Conservation (phyloP, 768 basidiomycete species). For the Chalciporus chontae region DNA sequence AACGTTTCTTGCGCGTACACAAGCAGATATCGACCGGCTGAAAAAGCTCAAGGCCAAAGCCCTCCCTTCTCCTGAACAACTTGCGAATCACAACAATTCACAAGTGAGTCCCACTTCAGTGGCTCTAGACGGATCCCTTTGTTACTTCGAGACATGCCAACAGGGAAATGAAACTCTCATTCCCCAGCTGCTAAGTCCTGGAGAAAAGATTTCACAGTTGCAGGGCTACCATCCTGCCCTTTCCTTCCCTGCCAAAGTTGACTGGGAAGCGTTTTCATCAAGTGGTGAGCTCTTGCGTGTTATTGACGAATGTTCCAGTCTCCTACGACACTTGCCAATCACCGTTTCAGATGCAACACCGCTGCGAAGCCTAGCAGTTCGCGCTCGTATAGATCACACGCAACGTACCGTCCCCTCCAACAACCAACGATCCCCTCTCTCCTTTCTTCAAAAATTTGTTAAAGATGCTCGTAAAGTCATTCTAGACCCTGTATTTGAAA, state of each 20-base stretch:
- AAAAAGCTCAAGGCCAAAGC: conserved; percentile 41
- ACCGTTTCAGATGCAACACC: conserved; percentile 47
- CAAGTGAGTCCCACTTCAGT: conserved; percentile 29
- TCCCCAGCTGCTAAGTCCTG: conserved; percentile 30
- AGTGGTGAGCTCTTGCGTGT: conserved; percentile 41
- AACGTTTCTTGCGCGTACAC: conserved; percentile 54
- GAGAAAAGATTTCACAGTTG: conserved; percentile 42
- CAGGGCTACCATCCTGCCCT: conserved; percentile 41
- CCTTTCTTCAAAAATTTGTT: conserved; percentile 57
- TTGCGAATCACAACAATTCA: conserved; percentile 30
- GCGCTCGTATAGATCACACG: conserved; percentile 34
- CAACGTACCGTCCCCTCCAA: conserved; percentile 37
- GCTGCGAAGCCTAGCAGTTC: conserved; percentile 45
- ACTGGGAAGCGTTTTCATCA: conserved; percentile 60
- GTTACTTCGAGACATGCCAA: conserved; percentile 11
- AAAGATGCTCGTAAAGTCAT: conserved; percentile 47
- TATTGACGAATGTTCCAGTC: neutral
- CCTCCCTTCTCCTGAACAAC: conserved; percentile 31
- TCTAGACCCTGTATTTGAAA: conserved; percentile 41
- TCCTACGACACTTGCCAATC: conserved; percentile 9
- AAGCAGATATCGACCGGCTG: conserved; percentile 59
- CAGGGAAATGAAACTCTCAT: conserved; percentile 11
- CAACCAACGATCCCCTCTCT: conserved; percentile 43
- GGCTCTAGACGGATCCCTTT: conserved; percentile 3
- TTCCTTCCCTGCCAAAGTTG: conserved; percentile 43